Base-by-base conservation (phyloP, 2,329 filamentous ascomycete genomes). In the Beauveria australis region DNA sequence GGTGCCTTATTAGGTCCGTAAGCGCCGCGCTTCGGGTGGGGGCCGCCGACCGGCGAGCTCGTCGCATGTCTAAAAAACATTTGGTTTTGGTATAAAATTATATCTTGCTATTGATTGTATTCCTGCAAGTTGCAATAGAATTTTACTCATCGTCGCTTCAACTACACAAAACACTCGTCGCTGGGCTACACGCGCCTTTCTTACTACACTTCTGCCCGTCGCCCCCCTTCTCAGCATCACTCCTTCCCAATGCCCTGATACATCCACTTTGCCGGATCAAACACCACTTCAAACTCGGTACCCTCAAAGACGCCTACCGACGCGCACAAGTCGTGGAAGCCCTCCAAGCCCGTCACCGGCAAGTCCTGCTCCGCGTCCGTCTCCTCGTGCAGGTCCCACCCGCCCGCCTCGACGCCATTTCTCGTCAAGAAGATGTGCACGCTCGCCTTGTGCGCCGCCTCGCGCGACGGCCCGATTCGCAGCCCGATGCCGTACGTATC, bases 361-460 rank as follows among this genome's bases (percentile, higher is more conserved):
- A 83, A 72, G 67, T 88, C 85, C 67, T 82, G 74, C 65, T 82
- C 75, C 3, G 76, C 74, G 70, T 93, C 89, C 58, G 82, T 79
- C 76, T 91, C 87, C 75, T 92, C 89, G 66, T 91, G 85, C 51
- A 92, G 70, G 70, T 90, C 80, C 89, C 90, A 94, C 0, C 79
- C 75, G 0, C 82, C 86, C 0, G 74, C 78, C 63, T 77, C 75
- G 59, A 68, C 70, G 1, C 89, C 90, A 65, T 91, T 81, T 46
- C 85, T 75, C 14, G 89, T 92, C 63, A 92, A 84, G 73, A 92
- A 92, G 61, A 76, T 67, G 18, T 69, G 74, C 9, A 74, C 71
- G 51, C 69, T 67, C n/a, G 69, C 69, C 60, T 67, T 66, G 5
- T 66, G 61, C 14, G 63, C 64, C n/a, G 40, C 48, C 40, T 41